A percentile compares a stretch with the other conserved stretches of the same genome.
phyloP scores from a whole-genome alignment of 306 rosid genomes.

The Cucurbita maxima region DNA sequence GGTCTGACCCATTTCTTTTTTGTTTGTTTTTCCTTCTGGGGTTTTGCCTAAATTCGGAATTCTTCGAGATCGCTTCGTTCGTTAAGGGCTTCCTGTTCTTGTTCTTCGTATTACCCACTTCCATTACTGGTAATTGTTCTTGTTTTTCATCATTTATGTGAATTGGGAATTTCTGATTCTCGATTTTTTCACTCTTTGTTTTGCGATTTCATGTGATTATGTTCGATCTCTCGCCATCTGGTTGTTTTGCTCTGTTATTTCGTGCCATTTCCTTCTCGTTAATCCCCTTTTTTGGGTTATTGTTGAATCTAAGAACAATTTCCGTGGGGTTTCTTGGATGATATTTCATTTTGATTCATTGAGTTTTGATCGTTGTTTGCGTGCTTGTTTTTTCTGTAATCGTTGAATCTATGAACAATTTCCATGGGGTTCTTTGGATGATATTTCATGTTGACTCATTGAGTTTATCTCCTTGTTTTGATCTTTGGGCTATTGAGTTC shows the following conservation, averaged over 20 bases:
- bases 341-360: too few relatives aligned
- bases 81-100: slow-evolving; percentile 23
- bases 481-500: neutral
- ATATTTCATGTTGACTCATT: too few relatives aligned
- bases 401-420: neutral
- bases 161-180: neutral
- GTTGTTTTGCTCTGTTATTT: neutral
- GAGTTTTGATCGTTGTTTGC: neutral
- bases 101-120: neutral
- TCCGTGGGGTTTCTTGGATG: neutral
- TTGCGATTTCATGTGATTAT: neutral
- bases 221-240: slow-evolving; percentile 1
- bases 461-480: too few relatives aligned
- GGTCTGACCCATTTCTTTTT: slow-evolving; percentile 14
- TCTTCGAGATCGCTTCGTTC: slow-evolving; percentile 30
- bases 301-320: neutral
- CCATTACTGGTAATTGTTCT: slow-evolving; percentile 24
- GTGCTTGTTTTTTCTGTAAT: neutral
- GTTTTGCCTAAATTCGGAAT: slow-evolving; percentile 17
- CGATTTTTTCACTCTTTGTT: neutral
- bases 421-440: neutral
- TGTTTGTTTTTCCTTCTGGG: neutral
- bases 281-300: neutral
- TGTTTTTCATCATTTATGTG: neutral
- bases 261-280: neutral